Evolutionary conservation across 2,329 filamentous ascomycete species (phyloP).

Genomic region (Macrophomina phaseolina): DNA sequence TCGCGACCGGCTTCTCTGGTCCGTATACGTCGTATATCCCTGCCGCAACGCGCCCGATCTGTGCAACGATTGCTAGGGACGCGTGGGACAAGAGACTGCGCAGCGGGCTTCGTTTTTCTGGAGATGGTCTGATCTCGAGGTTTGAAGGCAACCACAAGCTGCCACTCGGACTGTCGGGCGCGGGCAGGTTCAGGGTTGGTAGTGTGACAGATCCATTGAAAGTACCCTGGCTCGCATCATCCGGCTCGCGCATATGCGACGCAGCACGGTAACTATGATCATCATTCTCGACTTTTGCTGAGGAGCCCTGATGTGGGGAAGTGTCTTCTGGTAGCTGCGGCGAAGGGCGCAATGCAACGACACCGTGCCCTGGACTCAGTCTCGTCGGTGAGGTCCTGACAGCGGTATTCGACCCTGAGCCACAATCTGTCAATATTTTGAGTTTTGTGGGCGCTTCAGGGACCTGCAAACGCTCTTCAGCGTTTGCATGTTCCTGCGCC

Average conservation of each 20-base stretch:
- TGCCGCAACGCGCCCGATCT: background rate
- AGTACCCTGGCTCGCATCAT: background rate
- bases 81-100: slow-evolving; percentile 7
- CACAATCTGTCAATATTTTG: slow-evolving; percentile 4
- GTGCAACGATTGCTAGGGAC: background rate
- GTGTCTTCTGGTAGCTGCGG: background rate
- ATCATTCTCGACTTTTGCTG: background rate
- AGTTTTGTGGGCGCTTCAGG: slow-evolving; percentile 2
- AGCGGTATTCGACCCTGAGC: background rate
- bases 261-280: background rate
- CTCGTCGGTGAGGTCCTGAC: background rate
- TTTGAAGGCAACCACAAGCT: slow-evolving; percentile 17
- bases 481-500: background rate
- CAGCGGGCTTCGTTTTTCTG: background rate
- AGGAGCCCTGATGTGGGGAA: no score
- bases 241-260: slow-evolving; percentile 3
- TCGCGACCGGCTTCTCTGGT: slow-evolving; percentile 38
- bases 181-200: slow-evolving; percentile 9
- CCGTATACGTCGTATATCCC: slow-evolving; percentile 32
- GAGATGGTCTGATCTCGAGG: slow-evolving; percentile 18
- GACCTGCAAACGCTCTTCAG: background rate
- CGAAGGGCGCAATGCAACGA: background rate
- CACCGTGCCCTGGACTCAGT: background rate
- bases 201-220: slow-evolving; percentile 18
- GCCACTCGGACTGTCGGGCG: slow-evolving; percentile 15